Base-by-base conservation (phyloP, 164 flowering plant genomes). In the Piper longum region DNA sequence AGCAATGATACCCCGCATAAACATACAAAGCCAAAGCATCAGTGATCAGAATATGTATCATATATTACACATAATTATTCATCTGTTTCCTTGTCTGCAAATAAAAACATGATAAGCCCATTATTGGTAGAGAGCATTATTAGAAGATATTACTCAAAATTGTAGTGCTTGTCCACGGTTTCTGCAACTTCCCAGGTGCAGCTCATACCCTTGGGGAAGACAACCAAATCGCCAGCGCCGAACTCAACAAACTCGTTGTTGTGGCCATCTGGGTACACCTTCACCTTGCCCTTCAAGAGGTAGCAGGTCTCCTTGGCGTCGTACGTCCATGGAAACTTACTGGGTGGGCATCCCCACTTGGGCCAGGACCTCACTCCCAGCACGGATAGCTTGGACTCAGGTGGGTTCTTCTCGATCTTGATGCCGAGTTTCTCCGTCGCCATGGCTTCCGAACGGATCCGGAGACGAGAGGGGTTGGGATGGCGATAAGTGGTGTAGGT, bases 281-380 rank as follows among this genome's bases (percentile, higher is more conserved):
- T 90, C 67, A 90, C 95, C 70, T 90, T 86, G 2, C 97, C 97
- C 73, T 88, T 71, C 70, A 90, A 72, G 43, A 90, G 75, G 66
- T 71, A 88, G 69, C 91, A 86, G 7, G 89, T 90, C 74, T 90
- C 97, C 65, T 80, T 87, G 3, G 81, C 64, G 56, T 66, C 17
- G 63, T 82, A 90, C 13, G 92, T 90, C 97, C 97, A 90, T 57
- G 92, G 97, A 55, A 90, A 90, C 71, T 87, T 88, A 80, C 95
- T 88, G 56, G 92, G 89, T 71, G 82, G 80, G 61, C 97, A 83
- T 39, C 90, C 89, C 97, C 97, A 90, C 96, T 86, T 86, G 76
- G 96, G 84, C 96, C 96, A 89, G 12, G 67, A 67, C 44, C 81
- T 66, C n/a, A 89, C 87, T 36, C 91, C 92, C 45, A 89, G 89